A percentile compares a stretch with the other conserved stretches of the same genome.
phyloP scores from a whole-genome alignment of 2,329 filamentous ascomycete genomes.

The Hysterium pulicare region DNA sequence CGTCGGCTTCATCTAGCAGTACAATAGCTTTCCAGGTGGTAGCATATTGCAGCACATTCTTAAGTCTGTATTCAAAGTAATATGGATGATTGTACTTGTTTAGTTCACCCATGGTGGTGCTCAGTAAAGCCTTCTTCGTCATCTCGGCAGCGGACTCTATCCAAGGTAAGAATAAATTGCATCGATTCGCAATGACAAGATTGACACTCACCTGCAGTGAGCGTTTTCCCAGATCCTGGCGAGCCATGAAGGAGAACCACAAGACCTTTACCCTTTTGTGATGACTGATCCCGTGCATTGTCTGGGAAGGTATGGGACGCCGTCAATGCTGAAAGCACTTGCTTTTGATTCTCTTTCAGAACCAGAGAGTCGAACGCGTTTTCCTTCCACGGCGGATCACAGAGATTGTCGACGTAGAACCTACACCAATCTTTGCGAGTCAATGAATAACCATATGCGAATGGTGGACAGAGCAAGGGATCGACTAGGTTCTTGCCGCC shows the following conservation, averaged over 20 bases:
- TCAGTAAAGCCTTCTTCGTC: slow-evolving; percentile 13
- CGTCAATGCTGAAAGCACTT: slow-evolving; percentile 30
- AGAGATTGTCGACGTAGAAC: slow-evolving; percentile 33
- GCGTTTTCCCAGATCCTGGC: slow-evolving; percentile 25
- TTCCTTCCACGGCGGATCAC: slow-evolving; percentile 24
- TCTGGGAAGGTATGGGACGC: slow-evolving; percentile 20
- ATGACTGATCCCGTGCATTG: slow-evolving; percentile 20
- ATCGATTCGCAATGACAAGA: too few species aligned
- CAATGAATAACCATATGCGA: slow-evolving; percentile 33
- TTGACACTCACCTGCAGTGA: slow-evolving; percentile 13
- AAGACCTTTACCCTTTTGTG: slow-evolving; percentile 26
- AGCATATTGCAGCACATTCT: too few species aligned
- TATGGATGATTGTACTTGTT: too few species aligned
- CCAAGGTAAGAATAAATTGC: too few species aligned
- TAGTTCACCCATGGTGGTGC: slow-evolving; percentile 44
- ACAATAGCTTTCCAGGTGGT: slow-evolving; percentile 53
- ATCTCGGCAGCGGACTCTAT: slow-evolving; percentile 13
- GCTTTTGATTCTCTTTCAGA: slow-evolving; percentile 26
- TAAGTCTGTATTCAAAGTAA: too few species aligned
- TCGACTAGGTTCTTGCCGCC: too few species aligned
- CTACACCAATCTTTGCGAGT: slow-evolving; percentile 33
- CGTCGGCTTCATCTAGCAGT: slow-evolving; percentile 56
- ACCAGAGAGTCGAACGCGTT: slow-evolving; percentile 31
- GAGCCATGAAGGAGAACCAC: slow-evolving; percentile 24
- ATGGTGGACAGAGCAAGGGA: slow-evolving; percentile 26